phyloP scores from a whole-genome alignment of 768 basidiomycete species.

The Podaxis rugospora region DNA sequence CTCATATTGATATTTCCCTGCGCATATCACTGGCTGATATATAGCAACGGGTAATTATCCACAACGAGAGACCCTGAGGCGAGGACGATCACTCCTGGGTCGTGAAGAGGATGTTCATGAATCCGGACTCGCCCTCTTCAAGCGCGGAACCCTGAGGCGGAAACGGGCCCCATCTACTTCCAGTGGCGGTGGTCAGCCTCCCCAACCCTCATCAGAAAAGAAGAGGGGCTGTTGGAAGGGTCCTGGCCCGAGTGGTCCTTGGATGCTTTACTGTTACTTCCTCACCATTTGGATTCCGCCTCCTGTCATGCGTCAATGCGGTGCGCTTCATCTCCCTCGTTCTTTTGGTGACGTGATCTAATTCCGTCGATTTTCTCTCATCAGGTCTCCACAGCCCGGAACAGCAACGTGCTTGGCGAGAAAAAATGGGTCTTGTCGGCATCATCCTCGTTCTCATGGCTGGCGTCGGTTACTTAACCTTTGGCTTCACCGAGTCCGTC shows the following conservation, averaged over 20 bases:
- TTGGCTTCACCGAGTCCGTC: constrained; percentile 93
- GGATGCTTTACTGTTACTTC: constrained; percentile 93
- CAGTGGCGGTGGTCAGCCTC: constrained; percentile 31
- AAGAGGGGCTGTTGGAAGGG: constrained; percentile 60
- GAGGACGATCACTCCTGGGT: constrained; percentile 86
- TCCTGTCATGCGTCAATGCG: constrained; percentile 71
- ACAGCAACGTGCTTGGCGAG: constrained; percentile 94
- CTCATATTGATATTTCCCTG: constrained; percentile 1
- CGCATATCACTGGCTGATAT: not conserved
- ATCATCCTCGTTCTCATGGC: constrained; percentile 86
- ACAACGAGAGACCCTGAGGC: constrained; percentile 52
- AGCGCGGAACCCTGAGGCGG: constrained; percentile 76
- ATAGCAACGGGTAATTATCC: constrained; percentile 80
- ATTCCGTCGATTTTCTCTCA: constrained; percentile 7
- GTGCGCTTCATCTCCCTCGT: constrained; percentile 40
- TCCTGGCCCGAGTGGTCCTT: constrained; percentile 88
- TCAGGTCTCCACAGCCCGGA: constrained; percentile 87
- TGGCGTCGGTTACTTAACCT: constrained; percentile 94
- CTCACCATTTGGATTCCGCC: constrained; percentile 82
- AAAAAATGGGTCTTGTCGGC: constrained; percentile 91
- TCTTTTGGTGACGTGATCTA: not conserved
- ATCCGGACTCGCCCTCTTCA: constrained; percentile 90
- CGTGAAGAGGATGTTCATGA: constrained; percentile 90
- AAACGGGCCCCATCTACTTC: constrained; percentile 48
- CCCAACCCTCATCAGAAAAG: constrained; percentile 31